phyloP scores from a whole-genome alignment of 306 rosid species.

The Rubus parviflorus region DNA sequence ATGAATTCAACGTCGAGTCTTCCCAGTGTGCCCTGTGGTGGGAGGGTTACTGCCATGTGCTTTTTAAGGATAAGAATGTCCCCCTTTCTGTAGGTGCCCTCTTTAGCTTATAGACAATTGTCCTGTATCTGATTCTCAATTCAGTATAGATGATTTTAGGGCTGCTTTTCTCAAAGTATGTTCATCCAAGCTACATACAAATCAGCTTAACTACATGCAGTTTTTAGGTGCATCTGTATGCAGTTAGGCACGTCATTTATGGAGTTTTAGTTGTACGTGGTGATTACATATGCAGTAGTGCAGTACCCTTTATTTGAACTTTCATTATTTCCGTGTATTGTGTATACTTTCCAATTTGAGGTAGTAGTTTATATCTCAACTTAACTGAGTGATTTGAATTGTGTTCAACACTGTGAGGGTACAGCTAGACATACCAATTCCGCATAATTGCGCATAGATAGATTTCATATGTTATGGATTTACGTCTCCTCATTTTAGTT shows the following conservation, averaged over 20 bases:
- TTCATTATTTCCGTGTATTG: not conserved
- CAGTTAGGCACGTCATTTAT: not conserved
- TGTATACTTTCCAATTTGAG: not conserved
- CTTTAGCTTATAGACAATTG: too few relatives aligned
- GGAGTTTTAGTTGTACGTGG: not conserved
- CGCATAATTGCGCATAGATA: not conserved
- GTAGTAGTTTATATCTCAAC: not conserved
- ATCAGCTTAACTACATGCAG: not conserved
- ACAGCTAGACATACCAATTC: not conserved
- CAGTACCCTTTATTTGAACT: not conserved
- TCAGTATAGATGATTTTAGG: not conserved
- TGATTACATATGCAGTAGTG: not conserved
- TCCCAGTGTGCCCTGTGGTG: not conserved
- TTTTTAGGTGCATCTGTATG: not conserved
- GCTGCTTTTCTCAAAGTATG: not conserved
- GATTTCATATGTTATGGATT: not conserved
- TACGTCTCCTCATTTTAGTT: conserved; percentile 4
- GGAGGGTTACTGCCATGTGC: not conserved
- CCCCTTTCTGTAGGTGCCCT: not conserved
- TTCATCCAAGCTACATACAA: not conserved
- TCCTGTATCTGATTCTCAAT: too few relatives aligned
- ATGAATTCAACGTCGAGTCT: not conserved
- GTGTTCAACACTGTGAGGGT: not conserved
- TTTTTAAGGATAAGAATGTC: not conserved
- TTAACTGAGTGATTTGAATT: not conserved